These are phyloP conservation scores for Backusella luteola DNA, from an alignment of 192 early-diverging fungal species.

Conservation along the genomic window DNA sequence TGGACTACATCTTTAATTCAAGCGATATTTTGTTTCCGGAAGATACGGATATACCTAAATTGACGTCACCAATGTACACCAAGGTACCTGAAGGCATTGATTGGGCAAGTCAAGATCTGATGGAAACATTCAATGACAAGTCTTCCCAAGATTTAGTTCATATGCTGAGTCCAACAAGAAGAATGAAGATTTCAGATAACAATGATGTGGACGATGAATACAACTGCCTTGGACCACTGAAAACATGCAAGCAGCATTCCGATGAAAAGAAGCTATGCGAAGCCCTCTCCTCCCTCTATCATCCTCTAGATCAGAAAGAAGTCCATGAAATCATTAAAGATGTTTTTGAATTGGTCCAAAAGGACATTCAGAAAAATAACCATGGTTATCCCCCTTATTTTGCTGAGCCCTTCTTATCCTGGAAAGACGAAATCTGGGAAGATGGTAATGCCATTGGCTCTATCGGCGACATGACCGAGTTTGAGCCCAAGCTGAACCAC, in stretches of 20 bases:
- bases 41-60: conserved; percentile 24
- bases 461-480: neutral
- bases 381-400: neutral
- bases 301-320: neutral
- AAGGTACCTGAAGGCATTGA: conserved; percentile 25
- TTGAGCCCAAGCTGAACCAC: neutral
- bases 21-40: conserved; percentile 28
- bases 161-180: neutral
- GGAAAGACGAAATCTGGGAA: neutral
- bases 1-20: conserved; percentile 23
- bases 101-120: conserved; percentile 16
- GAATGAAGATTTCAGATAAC: neutral
- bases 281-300: neutral
- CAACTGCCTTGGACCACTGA: neutral
- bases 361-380: neutral
- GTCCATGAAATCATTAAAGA: conserved; percentile 8
- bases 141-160: neutral
- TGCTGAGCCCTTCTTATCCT: neutral
- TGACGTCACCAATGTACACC: conserved; percentile 13
- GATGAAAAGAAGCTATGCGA: conserved; percentile 5
- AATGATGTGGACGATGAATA: neutral
- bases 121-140: neutral
- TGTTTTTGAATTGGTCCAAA: neutral
- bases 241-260: neutral
- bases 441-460: neutral